These are phyloP conservation scores for Boletus coccyginus DNA, from an alignment of 768 basidiomycete genomes.

Conservation along the genomic window DNA sequence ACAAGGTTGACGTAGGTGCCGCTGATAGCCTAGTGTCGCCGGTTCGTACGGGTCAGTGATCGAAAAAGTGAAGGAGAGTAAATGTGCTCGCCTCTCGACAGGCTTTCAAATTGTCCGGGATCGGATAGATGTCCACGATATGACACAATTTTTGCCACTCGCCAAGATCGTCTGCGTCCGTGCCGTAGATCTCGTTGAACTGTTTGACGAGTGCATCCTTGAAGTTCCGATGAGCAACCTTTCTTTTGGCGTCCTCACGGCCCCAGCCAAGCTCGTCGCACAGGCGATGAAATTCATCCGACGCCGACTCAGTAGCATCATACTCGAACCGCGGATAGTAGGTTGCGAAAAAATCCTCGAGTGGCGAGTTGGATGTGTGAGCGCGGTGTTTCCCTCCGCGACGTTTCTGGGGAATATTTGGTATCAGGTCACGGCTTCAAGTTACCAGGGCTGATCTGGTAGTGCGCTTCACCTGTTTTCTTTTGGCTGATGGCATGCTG, in stretches of 20 bases:
- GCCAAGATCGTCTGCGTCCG: background rate
- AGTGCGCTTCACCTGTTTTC: too few species aligned
- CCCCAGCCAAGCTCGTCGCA: slow-evolving; percentile 13
- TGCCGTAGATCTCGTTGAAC: slow-evolving; percentile 17
- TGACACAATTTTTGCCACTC: slow-evolving; percentile 13
- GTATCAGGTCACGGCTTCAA: too few species aligned
- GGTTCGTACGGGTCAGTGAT: background rate
- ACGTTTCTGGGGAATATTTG: too few species aligned
- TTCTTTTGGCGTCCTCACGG: background rate
- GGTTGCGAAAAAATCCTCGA: background rate
- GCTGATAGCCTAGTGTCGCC: background rate
- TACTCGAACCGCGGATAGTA: slow-evolving; percentile 5
- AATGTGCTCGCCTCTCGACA: slow-evolving; percentile 13
- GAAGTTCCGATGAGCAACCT: background rate
- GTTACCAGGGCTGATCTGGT: too few species aligned
- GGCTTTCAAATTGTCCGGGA: slow-evolving; percentile 1
- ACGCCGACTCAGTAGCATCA: slow-evolving; percentile 4
- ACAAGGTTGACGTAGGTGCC: slow-evolving; percentile 12
- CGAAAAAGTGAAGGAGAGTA: too few species aligned
- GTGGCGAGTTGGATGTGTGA: background rate
- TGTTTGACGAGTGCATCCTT: slow-evolving; percentile 13
- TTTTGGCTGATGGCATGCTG: background rate
- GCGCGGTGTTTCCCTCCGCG: too few species aligned
- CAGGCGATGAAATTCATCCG: slow-evolving; percentile 16
- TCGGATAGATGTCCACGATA: background rate